Base-by-base conservation (phyloP, 2,329 filamentous ascomycete genomes). In the Helminthosporium solani region DNA sequence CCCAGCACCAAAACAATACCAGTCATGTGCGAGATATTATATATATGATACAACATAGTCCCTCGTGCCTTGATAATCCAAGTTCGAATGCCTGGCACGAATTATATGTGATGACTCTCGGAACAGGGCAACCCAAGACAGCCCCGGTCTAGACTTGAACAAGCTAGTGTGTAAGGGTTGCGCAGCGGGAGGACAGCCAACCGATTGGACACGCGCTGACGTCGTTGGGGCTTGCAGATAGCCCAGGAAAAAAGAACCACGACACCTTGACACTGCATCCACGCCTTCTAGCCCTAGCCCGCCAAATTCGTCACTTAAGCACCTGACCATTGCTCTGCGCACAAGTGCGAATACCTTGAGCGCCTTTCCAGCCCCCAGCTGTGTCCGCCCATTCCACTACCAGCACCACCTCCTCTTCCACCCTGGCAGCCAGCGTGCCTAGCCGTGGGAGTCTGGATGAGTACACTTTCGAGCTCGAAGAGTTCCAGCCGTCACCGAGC, bases 381-480 rank as follows among this genome's bases (percentile, higher is more conserved):
- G 8, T 11, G 5, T 33, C 33, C 25, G 2, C 20, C 18, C 31
- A 18, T 30, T 23, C 18, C 36, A 16, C 33, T 33, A 25, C 39
- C 19, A 31, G 27, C 31, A 21, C 50, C 40, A 50, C 49, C 42
- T 40, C 35, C 21, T 36, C 49, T 18, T 35, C 52, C 54, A 65
- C 44, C 57, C 58, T 68, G 63, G 64, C 60, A 56, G 40, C 43
- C 50, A 46, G 53, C 49, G 47, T 53, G 41, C 40, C 53, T 20
- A 50, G 43, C 47, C 58, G 53, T 44, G 48, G 57, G 45, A 49
- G 44, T 42, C 49, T 43, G 52, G 42, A 39, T 49, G 47, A 52
- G 36, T 49, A 62, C 43, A 51, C 53, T 41, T 58, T 67, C 41
- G 66, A 69, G 62, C 66, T 68, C 45, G 60, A 67, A 33, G 52